Evolutionary conservation across 2,329 filamentous ascomycete species (phyloP).

Genomic region (Penicillium sp.): DNA sequence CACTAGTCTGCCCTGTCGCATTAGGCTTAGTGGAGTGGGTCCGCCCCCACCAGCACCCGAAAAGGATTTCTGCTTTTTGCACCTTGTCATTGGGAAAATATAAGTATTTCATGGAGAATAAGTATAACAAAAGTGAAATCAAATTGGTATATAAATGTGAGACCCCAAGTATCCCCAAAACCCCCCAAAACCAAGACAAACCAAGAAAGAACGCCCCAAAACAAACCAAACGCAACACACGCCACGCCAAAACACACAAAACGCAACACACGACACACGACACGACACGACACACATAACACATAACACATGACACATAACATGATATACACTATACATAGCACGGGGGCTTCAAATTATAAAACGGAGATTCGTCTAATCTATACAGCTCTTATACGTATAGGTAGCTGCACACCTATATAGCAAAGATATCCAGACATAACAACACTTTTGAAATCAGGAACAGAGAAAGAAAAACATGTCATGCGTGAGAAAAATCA

Average conservation of each 20-base stretch:
- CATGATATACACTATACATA: slow-evolving; percentile 31
- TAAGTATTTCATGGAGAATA: neutral
- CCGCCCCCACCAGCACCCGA: neutral
- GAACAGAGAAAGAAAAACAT: slow-evolving; percentile 21
- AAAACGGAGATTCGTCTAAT: slow-evolving; percentile 39
- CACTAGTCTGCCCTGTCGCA: too few relatives aligned
- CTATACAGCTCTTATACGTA: slow-evolving; percentile 33
- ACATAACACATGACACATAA: slow-evolving; percentile 24
- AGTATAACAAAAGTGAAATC: neutral
- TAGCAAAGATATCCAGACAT: slow-evolving; percentile 29
- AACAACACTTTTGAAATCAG: slow-evolving; percentile 33
- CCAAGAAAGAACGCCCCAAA: neutral
- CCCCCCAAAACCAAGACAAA: neutral
- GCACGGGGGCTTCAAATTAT: slow-evolving; percentile 33
- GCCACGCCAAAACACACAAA: slow-evolving; percentile 1
- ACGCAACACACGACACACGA: slow-evolving; percentile 20
- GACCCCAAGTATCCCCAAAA: neutral
- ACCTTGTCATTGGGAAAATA: neutral
- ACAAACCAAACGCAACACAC: neutral
- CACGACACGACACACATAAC: slow-evolving; percentile 25
- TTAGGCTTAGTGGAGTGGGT: neutral
- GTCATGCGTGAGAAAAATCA: slow-evolving; percentile 24
- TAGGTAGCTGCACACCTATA: slow-evolving; percentile 31
- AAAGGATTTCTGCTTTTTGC: neutral
- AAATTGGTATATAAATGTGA: neutral